Base-by-base conservation (phyloP, 176 grass and related monocot genomes). In the Avena sativa region DNA sequence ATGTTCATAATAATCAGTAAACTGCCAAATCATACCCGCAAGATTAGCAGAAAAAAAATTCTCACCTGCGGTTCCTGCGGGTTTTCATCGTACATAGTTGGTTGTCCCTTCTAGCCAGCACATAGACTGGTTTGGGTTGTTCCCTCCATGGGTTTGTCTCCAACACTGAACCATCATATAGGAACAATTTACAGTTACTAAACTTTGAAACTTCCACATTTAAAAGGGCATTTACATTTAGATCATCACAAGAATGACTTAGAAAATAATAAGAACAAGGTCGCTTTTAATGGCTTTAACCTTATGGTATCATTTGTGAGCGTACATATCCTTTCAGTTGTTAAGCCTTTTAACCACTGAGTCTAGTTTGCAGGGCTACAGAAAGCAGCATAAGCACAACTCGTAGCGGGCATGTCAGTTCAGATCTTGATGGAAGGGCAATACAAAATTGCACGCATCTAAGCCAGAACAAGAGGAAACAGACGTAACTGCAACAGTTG, bases 51-150 rank as follows among this genome's bases (percentile, higher is more conserved):
- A 76, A 6, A 26, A 26, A 63, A 88, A 32, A 5, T 11, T 87
- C 60, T 83, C 11, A 98, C 97, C 91, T 90, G 79, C 92, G 90
- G 65, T 34, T 93, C 80, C 82, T 87, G 5, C 97, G 88, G 10
- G 97, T 98, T 93, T 98, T 98, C 97, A 98, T 98, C 38, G 97
- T 98, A 89, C 94, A 98, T 84, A 98, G 79, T 81, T 89, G 85
- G 49, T 94, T 94, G 79, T 98, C 90, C 43, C 87, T 94, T 88
- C 93, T 95, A 34, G 97, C 91, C 56, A 98, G 83, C 10, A 98
- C 97, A 71, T 98, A 98, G 40, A 98, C 97, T 36, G 94, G 92
- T 32, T 98, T 98, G 0, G 94, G 69, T 53, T 89, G 94, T 90
- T 96, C 97, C 40, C 97, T 96, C 97, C 97, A 98, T 56, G 97